phyloP scores from a whole-genome alignment of 73 alveolate species.

The Paramecium biaurelia region DNA sequence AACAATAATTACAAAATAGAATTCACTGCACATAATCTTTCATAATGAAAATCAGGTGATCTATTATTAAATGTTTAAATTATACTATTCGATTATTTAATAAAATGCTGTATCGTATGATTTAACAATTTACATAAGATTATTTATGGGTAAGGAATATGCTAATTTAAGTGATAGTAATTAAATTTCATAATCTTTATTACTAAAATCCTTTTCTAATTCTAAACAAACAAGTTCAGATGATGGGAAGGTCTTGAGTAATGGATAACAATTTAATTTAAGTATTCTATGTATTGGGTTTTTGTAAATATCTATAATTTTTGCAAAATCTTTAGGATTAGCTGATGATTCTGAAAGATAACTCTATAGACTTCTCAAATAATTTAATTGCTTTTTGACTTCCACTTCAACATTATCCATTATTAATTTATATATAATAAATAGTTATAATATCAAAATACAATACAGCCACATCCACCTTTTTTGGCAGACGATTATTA shows the following conservation, averaged over 20 bases:
- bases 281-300: slow-evolving; percentile 34
- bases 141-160: background rate
- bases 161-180: background rate
- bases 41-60: background rate
- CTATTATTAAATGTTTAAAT: background rate
- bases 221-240: background rate
- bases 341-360: slow-evolving; percentile 36
- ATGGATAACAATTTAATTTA: slow-evolving; percentile 27
- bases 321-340: slow-evolving; percentile 5
- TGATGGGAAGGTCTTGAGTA: slow-evolving; percentile 35
- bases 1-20: background rate
- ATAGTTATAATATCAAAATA: background rate
- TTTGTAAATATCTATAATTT: slow-evolving; percentile 10
- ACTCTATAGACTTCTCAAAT: background rate
- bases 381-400: background rate
- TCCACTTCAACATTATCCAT: slow-evolving; percentile 36
- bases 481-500: background rate
- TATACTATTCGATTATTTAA: background rate
- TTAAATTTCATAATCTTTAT: slow-evolving; percentile 14
- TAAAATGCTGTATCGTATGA: slow-evolving; percentile 7
- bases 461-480: slow-evolving; percentile 12
- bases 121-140: slow-evolving; percentile 25
- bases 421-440: background rate
- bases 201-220: slow-evolving; percentile 10
- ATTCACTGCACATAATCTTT: slow-evolving; percentile 19